Evolutionary conservation across 140 eudicot species (phyloP).

Genomic region (Senecio squalidus): DNA sequence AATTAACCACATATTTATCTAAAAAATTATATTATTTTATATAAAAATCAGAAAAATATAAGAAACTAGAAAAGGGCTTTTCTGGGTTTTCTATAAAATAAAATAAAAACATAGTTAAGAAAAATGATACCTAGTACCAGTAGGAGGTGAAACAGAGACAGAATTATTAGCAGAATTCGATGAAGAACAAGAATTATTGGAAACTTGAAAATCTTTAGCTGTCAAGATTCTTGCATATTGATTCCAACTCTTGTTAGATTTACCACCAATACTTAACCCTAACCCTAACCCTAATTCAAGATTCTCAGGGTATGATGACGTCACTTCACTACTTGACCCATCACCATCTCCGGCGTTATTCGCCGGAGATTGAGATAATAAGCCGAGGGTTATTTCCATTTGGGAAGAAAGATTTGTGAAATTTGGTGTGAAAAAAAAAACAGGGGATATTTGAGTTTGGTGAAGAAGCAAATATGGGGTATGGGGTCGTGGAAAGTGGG

Average conservation of each 20-base stretch:
- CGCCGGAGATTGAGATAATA: constrained; percentile 13
- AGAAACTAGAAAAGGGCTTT: too few relatives aligned
- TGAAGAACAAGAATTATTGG: constrained; percentile 45
- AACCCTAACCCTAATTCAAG: constrained; percentile 89
- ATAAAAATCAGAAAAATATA: not conserved
- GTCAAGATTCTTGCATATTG: constrained; percentile 85
- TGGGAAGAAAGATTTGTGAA: not conserved
- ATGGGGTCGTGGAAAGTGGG: constrained; percentile 40
- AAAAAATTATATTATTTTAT: too few relatives aligned
- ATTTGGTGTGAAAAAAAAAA: constrained; percentile 13
- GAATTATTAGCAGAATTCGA: constrained; percentile 80
- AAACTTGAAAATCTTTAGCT: constrained; percentile 61
- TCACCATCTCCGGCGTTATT: constrained; percentile 36
- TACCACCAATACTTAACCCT: constrained; percentile 62
- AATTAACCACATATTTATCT: too few relatives aligned
- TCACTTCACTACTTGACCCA: constrained; percentile 42
- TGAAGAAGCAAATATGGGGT: constrained; percentile 12
- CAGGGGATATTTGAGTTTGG: constrained; percentile 10
- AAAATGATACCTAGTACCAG: constrained; percentile 39
- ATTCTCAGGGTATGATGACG: constrained; percentile 51
- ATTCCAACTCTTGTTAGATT: constrained; percentile 42
- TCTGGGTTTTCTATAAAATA: too few relatives aligned
- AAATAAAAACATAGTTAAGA: not conserved
- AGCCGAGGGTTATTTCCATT: constrained; percentile 39
- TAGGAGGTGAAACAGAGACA: constrained; percentile 67